Conservation (phyloP, 225 moss, liverwort and hornwort species). For the Anthoceros angustus region DNA sequence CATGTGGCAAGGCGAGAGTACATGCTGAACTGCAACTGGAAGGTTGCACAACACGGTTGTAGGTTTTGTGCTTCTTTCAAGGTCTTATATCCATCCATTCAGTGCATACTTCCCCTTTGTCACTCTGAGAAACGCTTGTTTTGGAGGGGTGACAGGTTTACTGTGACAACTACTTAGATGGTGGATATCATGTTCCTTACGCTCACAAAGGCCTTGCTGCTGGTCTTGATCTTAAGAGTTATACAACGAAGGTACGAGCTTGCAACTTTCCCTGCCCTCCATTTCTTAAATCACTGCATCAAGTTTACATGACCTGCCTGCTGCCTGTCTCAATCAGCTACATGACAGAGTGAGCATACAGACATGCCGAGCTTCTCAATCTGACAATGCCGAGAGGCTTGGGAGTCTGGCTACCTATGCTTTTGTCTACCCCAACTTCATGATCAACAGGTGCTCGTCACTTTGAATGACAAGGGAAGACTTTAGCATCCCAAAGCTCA, state of each 20-base stretch:
- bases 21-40: constrained; percentile 80
- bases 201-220: constrained; percentile 67
- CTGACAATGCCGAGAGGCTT: constrained; percentile 20
- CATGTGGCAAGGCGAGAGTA: constrained; percentile 65
- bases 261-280: not conserved
- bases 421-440: constrained; percentile 94
- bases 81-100: not conserved
- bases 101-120: not conserved
- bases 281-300: constrained; percentile 5
- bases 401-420: constrained; percentile 39
- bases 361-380: constrained; percentile 33
- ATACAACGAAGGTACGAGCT: constrained; percentile 44
- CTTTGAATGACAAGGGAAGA: not conserved
- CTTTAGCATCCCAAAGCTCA: not conserved
- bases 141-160: constrained; percentile 37
- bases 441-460: constrained; percentile 56
- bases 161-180: constrained; percentile 94
- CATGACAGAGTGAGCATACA: constrained; percentile 86
- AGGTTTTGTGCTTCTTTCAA: not conserved
- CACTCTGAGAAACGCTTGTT: not conserved
- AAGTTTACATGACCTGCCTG: not conserved
- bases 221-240: constrained; percentile 57
- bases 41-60: constrained; percentile 21
- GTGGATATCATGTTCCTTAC: constrained; percentile 81
- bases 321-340: constrained; percentile 23